Percentiles rank a stretch among this genome's conserved stretches.
Evolutionary conservation across 257 asterid genomes (phyloP).

Genomic region (Thymus mandschuricus): DNA sequence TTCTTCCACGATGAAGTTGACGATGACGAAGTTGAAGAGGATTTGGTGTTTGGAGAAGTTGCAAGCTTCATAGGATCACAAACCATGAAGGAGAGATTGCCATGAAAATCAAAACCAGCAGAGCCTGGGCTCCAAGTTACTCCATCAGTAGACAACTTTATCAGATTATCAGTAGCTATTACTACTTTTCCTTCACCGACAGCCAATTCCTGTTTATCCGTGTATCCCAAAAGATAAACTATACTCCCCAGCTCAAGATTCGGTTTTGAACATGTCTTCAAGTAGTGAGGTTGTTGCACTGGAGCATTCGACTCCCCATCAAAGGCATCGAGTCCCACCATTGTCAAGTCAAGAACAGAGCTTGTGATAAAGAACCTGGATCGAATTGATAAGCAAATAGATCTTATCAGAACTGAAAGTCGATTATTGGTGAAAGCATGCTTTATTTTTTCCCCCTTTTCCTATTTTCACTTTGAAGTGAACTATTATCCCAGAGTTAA

Average conservation of each 20-base stretch:
- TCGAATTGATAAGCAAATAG: not conserved
- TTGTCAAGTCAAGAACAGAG: constrained; percentile 90
- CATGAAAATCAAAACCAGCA: constrained; percentile 91
- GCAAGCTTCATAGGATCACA: constrained; percentile 99
- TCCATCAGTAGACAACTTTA: constrained; percentile 86
- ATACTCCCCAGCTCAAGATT: constrained; percentile 80
- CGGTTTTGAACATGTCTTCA: constrained; percentile 77
- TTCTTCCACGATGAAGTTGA: constrained; percentile 80
- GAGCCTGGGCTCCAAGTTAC: constrained; percentile 91
- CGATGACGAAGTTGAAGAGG: constrained; percentile 83
- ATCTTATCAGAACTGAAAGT: constrained; percentile 24
- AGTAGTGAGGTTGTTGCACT: constrained; percentile 68
- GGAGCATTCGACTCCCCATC: constrained; percentile 77
- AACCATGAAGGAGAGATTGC: constrained; percentile 95
- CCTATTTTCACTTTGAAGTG: no score
- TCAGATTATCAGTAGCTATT: constrained; percentile 95
- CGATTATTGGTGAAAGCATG: not conserved
- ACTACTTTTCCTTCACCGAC: constrained; percentile 95
- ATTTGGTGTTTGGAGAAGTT: constrained; percentile 82
- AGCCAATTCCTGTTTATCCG: constrained; percentile 70
- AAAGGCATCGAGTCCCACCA: constrained; percentile 86
- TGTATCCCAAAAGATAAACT: constrained; percentile 78
- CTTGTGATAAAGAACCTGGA: constrained; percentile 96
- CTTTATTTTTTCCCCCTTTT: not conserved
- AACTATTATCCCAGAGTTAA: not conserved